A percentile compares a stretch with the other conserved stretches of the same genome.
Conservation (phyloP, 1,284 basidiomycete genomes). For the Cryptococcus deneoformans region DNA sequence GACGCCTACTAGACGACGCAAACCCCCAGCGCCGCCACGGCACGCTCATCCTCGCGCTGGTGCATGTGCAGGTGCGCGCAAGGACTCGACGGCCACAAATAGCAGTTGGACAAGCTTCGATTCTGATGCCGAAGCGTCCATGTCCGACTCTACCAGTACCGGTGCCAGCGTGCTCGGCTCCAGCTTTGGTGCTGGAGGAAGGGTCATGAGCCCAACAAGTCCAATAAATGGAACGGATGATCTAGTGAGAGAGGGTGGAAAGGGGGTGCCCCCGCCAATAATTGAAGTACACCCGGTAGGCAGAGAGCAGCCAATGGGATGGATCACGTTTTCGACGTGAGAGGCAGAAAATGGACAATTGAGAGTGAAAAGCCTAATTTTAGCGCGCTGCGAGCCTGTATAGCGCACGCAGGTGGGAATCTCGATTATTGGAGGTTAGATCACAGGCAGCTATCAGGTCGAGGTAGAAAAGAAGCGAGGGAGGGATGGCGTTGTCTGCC, state of each 20-base stretch:
- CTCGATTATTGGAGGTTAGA: no score
- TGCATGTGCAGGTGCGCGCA: neutral
- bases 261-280: conserved; percentile 31
- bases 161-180: no score
- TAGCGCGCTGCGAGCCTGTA: no score
- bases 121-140: conserved; percentile 5
- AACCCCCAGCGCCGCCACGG: conserved; percentile 29
- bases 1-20: conserved; percentile 11
- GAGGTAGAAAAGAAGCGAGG: no score
- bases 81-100: conserved; percentile 9
- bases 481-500: no score
- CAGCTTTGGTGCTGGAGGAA: neutral
- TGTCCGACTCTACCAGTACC: neutral
- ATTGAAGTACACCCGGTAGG: conserved; percentile 31
- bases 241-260: conserved; percentile 28
- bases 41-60: neutral
- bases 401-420: no score
- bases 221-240: conserved; percentile 10
- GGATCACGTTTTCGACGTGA: conserved; percentile 31
- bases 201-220: neutral
- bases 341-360: neutral
- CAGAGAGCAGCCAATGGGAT: conserved; percentile 15
- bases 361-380: no score
- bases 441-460: no score
- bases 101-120: conserved; percentile 13